A percentile compares a stretch with the other conserved stretches of the same genome.
phyloP scores from a whole-genome alignment of 768 basidiomycete species.

The Tricholoma hemisulphureum region DNA sequence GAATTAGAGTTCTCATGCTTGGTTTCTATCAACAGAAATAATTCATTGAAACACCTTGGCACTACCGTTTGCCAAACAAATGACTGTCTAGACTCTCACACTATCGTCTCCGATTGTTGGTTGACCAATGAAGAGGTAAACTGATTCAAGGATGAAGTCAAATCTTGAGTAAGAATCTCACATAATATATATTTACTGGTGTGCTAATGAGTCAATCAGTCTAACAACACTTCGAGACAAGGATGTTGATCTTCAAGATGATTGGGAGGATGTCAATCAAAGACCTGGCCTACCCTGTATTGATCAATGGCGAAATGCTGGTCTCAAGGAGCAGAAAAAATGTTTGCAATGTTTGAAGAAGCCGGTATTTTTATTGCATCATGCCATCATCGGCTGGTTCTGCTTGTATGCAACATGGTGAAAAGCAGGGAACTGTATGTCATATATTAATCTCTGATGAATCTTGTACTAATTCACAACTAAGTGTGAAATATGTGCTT shows the following conservation, averaged over 20 bases:
- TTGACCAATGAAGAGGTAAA: not conserved
- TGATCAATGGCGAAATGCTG: not conserved
- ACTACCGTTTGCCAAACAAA: not conserved
- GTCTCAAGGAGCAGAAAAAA: not conserved
- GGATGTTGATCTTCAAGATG: not conserved
- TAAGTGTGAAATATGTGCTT: constrained; percentile 17
- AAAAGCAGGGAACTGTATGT: constrained; percentile 12
- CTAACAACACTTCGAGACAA: not conserved
- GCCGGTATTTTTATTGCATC: constrained; percentile 20
- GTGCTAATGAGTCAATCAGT: not conserved
- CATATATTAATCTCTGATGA: constrained; percentile 25
- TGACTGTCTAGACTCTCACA: not conserved
- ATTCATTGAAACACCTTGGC: not conserved
- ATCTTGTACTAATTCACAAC: not conserved
- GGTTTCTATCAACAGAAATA: not conserved
- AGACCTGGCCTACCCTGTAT: not conserved
- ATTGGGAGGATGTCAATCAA: constrained; percentile 1
- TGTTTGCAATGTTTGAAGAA: constrained; percentile 22
- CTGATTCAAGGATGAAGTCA: not conserved
- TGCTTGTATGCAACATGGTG: constrained; percentile 16
- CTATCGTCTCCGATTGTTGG: not conserved
- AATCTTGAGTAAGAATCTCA: not conserved
- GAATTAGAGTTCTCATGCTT: not conserved
- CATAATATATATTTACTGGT: not conserved
- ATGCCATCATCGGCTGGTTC: constrained; percentile 19